Base-by-base conservation (phyloP, 768 basidiomycete genomes). In the Russula abietina region DNA sequence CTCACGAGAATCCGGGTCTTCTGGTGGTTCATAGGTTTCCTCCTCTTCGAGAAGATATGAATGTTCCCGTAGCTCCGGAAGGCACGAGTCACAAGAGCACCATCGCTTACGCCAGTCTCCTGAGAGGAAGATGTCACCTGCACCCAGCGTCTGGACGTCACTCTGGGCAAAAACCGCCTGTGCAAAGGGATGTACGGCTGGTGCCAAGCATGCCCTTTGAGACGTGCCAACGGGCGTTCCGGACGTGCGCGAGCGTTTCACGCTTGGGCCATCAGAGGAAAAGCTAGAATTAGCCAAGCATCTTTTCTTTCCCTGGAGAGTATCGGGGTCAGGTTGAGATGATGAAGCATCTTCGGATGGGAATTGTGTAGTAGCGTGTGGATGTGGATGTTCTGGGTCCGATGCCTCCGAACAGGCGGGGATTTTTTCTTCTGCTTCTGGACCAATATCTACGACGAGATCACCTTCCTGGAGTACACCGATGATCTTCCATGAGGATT, bases 1-100 rank as follows among this genome's bases (percentile, higher is more conserved):
- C 72, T 45, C 56, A 85, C 91, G 84, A 64, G 85, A 90, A 70
- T 93, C 91, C 11, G 91, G 91, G 73, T 93, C 91, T 69, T 89
- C 85, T 4, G 91, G 91, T 1, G 88, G 89, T 70, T 91, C 88
- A 64, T 90, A 93, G 0, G 86, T 90, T 46, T 90, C 89, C 65
- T 93, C 91, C 71, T 89, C 88, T 65, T 88, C 80, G 12, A 90
- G 73, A 26, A 93, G 76, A 73, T 80, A 91, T 30, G 82, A 77
- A 68, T 81, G 75, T 17, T 74, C 72, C 68, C 81, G 74, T 46
- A 92, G 74, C 8, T 76, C 77, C 0, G 80, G 75, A 6, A 82
- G 72, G 73, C 90, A 93, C 87, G 75, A 73, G 58, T 74, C 70
- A 67, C 91, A 93, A 50, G 76, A 81, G 72, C 91, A 93, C 91